Base-by-base conservation (phyloP, 2,329 filamentous ascomycete species). In the Curvularia spicifera region DNA sequence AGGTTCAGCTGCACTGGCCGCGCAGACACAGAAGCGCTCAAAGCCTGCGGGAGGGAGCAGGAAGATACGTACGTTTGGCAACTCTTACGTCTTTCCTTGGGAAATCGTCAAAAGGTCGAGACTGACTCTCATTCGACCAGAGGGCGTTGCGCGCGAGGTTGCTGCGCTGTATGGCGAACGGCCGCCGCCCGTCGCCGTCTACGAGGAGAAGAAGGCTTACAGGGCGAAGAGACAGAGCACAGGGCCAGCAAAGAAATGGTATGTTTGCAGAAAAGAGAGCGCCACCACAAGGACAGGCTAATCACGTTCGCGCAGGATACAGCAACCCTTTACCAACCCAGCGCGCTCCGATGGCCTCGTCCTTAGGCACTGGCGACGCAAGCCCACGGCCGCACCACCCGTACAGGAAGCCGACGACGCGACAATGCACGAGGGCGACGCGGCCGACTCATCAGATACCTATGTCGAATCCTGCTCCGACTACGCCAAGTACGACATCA, bases 401-500 rank as follows among this genome's bases (percentile, higher is more conserved):
- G 68, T 71, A 20, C 65, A 69, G 55, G 70, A 72, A 57, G 64
- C 64, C 57, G 73, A 74, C 54, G 73, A 77, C 20, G 65, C 63
- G 35, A 50, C 65, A 31, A 73, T 70, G 71, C 71, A 72, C 48
- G 70, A 72, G 5, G 60, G 56, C 71, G 77, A 71, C 77, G 80
- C 57, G 20, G 37, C 65, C 71, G 77, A 71, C 77, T 80, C 59
- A 29, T 31, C 65, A 12, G 67, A 70, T 26, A 48, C 68, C 66
- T 78, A 68, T 66, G 72, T 68, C 70, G 80, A 83, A 61, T 76
- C 80, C 44, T 80, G 81, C 61, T 85, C 84, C 60, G 72, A 82
- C 2, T 98, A 95, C 77, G 87, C 91, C 47, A 96, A 94, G 73
- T 98, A 90, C 83, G 96, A 97, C 73, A 88, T 96, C 53, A 85